Conservation (phyloP, 1,139 yeast species). For the Yamadazyma friedrichii region DNA sequence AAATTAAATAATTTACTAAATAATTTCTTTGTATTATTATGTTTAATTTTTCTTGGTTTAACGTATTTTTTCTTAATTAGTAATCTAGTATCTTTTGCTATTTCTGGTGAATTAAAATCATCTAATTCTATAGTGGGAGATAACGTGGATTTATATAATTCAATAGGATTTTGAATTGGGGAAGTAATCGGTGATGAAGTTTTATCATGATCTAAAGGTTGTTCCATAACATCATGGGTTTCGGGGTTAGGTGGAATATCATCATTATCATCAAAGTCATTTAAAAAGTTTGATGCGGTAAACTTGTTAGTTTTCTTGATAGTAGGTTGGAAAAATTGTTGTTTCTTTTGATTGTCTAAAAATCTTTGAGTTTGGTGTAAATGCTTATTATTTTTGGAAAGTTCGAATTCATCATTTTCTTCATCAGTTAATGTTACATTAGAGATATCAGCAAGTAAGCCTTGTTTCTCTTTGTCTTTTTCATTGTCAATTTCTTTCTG, state of each 20-base stretch:
- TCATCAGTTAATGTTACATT: constrained; percentile 41
- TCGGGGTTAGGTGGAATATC: neutral
- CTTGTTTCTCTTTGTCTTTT: constrained; percentile 17
- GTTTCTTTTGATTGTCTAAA: constrained; percentile 36
- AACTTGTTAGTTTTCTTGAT: constrained; percentile 17
- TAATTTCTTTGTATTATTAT: constrained; percentile 14
- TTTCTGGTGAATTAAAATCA: constrained; percentile 27
- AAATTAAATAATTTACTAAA: constrained; percentile 30
- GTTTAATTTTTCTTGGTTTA: constrained; percentile 3
- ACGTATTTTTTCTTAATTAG: constrained; percentile 34
- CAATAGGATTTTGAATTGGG: constrained; percentile 38
- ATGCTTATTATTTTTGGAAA: constrained; percentile 23
- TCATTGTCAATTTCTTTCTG: constrained; percentile 20
- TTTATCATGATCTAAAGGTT: neutral
- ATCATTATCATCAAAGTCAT: constrained; percentile 25
- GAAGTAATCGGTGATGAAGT: constrained; percentile 30
- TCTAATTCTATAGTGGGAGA: constrained; percentile 21
- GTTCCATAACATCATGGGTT: neutral
- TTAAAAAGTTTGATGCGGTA: constrained; percentile 33
- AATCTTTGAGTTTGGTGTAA: constrained; percentile 36
- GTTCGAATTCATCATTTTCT: constrained; percentile 33
- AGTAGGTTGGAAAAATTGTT: constrained; percentile 23
- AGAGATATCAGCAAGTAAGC: constrained; percentile 25
- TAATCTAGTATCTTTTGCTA: constrained; percentile 38
- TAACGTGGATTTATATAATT: constrained; percentile 29